A percentile compares a stretch with the other conserved stretches of the same genome.
Evolutionary conservation across 2,329 filamentous ascomycete species (phyloP).

Genomic region (Cladophialophora carrionii): DNA sequence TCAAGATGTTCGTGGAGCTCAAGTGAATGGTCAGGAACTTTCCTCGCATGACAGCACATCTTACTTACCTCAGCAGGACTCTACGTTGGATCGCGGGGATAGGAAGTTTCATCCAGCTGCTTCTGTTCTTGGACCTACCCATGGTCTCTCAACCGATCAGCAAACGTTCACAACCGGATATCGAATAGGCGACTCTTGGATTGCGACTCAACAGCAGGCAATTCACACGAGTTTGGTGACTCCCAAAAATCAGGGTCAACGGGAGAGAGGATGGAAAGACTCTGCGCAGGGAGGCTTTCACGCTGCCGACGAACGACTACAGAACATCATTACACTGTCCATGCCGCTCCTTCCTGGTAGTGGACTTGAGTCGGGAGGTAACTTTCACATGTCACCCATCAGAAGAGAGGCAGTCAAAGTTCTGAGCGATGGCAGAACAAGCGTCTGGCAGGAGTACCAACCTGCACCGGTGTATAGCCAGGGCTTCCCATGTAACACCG

Average conservation of each 20-base stretch:
- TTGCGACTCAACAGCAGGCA: not conserved
- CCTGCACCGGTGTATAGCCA: not conserved
- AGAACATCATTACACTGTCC: not conserved
- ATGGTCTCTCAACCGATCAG: not conserved
- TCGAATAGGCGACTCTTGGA: not conserved
- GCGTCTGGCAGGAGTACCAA: slow-evolving; percentile 25
- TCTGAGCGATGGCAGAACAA: slow-evolving; percentile 24
- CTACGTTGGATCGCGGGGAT: not conserved
- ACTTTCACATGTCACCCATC: not conserved
- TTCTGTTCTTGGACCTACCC: not conserved
- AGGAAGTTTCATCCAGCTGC: not conserved
- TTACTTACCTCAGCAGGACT: slow-evolving; percentile 30
- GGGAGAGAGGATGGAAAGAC: slow-evolving; percentile 21
- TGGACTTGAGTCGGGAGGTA: not conserved
- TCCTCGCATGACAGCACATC: slow-evolving; percentile 22
- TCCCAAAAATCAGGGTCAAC: slow-evolving; percentile 20
- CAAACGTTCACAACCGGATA: not conserved
- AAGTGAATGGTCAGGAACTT: slow-evolving; percentile 25
- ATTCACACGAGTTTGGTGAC: slow-evolving; percentile 2
- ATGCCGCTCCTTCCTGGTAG: not conserved
- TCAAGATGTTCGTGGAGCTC: slow-evolving; percentile 4
- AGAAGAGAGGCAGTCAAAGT: slow-evolving; percentile 17
- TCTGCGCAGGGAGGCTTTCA: slow-evolving; percentile 26
- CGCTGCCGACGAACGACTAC: slow-evolving; percentile 20
- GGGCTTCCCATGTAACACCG: not conserved